Evolutionary conservation across 148 eudicot species (phyloP).

Genomic region (Salicornia ramosissima): DNA sequence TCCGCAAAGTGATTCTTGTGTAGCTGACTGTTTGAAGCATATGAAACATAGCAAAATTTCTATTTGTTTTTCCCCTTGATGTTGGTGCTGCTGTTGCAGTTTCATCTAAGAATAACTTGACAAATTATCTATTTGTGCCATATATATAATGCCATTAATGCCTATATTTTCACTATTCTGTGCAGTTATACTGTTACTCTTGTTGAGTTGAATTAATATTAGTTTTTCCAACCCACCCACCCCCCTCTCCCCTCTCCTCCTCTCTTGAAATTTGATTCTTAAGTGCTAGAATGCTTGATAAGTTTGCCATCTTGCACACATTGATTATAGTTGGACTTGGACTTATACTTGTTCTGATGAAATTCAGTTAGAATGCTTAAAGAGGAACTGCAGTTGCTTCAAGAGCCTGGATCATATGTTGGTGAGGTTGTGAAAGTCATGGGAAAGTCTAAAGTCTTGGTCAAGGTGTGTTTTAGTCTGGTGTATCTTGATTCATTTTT

Average conservation of each 20-base stretch:
- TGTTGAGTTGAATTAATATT: not conserved
- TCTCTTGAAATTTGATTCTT: not conserved
- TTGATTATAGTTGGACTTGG: not conserved
- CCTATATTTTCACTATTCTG: not conserved
- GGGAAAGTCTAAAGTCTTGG: slow-evolving; percentile 54
- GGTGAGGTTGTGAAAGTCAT: slow-evolving; percentile 64
- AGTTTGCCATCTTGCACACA: not conserved
- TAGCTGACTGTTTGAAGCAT: not conserved
- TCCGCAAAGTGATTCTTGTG: not conserved
- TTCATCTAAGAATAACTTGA: not conserved
- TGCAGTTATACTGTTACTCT: no score
- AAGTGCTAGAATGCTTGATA: not conserved
- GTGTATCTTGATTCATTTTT: not conserved
- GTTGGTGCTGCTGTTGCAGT: not conserved
- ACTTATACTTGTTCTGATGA: not conserved
- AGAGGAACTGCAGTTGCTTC: slow-evolving; percentile 52
- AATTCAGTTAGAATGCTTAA: slow-evolving; percentile 35
- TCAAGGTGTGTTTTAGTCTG: slow-evolving; percentile 26
- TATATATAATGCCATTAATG: not conserved
- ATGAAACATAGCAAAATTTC: not conserved
- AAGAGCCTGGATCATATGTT: slow-evolving; percentile 62
- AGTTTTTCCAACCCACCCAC: no score
- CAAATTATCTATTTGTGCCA: not conserved
- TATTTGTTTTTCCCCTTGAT: not conserved
- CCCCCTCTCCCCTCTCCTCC: no score